phyloP scores from a whole-genome alignment of 2,329 filamentous ascomycete genomes.

The Colletotrichum sublineola region DNA sequence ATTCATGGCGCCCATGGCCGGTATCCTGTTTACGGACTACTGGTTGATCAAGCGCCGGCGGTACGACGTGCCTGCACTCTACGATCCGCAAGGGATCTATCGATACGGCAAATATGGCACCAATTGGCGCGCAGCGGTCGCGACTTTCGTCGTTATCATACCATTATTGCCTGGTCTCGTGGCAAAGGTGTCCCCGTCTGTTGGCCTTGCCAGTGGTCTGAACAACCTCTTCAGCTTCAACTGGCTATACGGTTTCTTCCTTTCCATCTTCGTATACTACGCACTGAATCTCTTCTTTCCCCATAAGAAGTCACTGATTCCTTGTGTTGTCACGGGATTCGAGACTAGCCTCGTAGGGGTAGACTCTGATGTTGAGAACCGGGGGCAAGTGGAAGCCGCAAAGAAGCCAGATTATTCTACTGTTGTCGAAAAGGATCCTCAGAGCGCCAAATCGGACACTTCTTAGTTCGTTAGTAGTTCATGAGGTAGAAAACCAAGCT shows the following conservation, averaged over 20 bases:
- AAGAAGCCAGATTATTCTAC: neutral
- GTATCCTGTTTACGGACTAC: slow-evolving; percentile 57
- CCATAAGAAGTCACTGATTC: slow-evolving; percentile 44
- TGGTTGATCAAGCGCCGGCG: slow-evolving; percentile 53
- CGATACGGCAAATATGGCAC: slow-evolving; percentile 49
- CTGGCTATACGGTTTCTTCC: slow-evolving; percentile 49
- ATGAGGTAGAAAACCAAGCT: neutral
- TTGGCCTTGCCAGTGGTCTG: slow-evolving; percentile 45
- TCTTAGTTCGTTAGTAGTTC: neutral
- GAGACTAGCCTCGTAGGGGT: slow-evolving; percentile 36
- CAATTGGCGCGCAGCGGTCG: slow-evolving; percentile 51
- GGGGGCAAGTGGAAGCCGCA: neutral
- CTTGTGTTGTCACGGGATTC: slow-evolving; percentile 42
- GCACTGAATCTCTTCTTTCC: slow-evolving; percentile 44
- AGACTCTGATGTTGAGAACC: slow-evolving; percentile 36
- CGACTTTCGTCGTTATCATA: slow-evolving; percentile 47
- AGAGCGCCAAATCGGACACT: neutral
- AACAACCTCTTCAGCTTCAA: slow-evolving; percentile 48
- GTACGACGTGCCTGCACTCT: slow-evolving; percentile 58
- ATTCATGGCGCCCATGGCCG: slow-evolving; percentile 57
- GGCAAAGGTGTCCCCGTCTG: slow-evolving; percentile 46
- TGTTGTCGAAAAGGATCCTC: neutral
- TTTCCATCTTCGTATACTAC: slow-evolving; percentile 44
- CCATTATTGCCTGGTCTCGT: slow-evolving; percentile 46
- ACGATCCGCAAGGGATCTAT: slow-evolving; percentile 57